A percentile compares a stretch with the other conserved stretches of the same genome.
phyloP scores from a whole-genome alignment of 1,284 basidiomycete genomes.

The Porodaedalea pini region DNA sequence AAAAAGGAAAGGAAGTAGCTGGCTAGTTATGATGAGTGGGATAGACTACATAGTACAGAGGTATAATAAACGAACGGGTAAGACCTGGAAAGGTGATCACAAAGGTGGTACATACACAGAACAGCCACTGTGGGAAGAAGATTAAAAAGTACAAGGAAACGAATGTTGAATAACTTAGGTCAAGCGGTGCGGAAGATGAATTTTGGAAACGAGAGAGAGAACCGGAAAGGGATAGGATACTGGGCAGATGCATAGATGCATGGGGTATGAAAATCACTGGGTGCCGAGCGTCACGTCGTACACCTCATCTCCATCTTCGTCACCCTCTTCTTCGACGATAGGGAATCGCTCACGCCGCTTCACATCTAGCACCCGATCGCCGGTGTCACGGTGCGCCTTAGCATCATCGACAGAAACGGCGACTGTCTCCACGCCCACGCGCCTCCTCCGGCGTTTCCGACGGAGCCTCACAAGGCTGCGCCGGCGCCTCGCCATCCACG shows the following conservation, averaged over 20 bases:
- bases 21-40: too few species aligned
- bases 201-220: neutral
- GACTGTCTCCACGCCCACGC: neutral
- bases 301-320: slow-evolving; percentile 4
- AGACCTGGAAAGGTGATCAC: neutral
- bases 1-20: too few species aligned
- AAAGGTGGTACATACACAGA: neutral
- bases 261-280: neutral
- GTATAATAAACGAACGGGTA: too few species aligned
- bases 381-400: too few species aligned
- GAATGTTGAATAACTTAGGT: slow-evolving; percentile 9
- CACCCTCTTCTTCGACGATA: slow-evolving; percentile 16
- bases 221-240: neutral
- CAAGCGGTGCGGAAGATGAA: neutral
- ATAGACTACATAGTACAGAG: too few species aligned
- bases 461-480: slow-evolving; percentile 38
- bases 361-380: too few species aligned
- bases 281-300: neutral
- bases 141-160: neutral
- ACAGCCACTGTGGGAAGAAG: neutral
- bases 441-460: slow-evolving; percentile 16
- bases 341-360: slow-evolving; percentile 1
- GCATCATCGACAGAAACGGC: neutral
- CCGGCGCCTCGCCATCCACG: slow-evolving; percentile 45
- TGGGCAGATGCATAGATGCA: neutral